Base-by-base conservation (phyloP, 305 asterid genomes). In the Fraxinus sp. region DNA sequence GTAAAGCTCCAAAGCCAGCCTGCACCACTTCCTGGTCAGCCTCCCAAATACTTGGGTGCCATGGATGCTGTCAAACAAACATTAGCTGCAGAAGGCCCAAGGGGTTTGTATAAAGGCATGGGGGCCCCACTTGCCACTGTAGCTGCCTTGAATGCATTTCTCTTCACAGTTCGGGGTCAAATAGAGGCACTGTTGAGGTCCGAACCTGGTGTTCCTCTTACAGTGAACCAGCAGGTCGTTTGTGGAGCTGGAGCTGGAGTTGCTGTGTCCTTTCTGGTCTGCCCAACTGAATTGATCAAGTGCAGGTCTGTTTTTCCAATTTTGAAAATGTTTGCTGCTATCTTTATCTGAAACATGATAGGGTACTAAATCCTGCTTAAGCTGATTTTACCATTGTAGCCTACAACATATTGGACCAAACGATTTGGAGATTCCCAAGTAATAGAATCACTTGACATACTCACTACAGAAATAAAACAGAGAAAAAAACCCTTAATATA, bases 51-150 rank as follows among this genome's bases (percentile, higher is more conserved):
- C 62, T 82, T 93, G 0, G 98, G 99, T 10, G 99, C 99, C 81
- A 83, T 94, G 7, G 99, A 95, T 91, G 99, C 98, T 3, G 93
- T 95, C 86, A 91, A 87, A 85, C 96, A 95, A 89, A 95, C 99
- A 77, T 0, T 94, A 78, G 91, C 99, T 37, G 95, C 98, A 28
- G 99, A 95, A 91, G 99, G 99, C 59, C 89, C 98, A 4, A 82
- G 93, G 81, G 99, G 99, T 9, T 75, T 95, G 89, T 95, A 91
- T 89, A 93, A 95, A 86, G 98, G 98, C 77, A 95, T 95, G 98
- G 98, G 98, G 13, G 98, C 98, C 81, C 99, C 99, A 52, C 97
- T 95, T 73, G 99, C 99, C 79, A 95, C 99, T 0, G 98, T 95
- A 43, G 98, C 99, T 7, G 99, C 98, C 86, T 92, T 95, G 85